Evolutionary conservation across 805 yeast species (phyloP), one percentile per base, ranked within the genome.

Genomic region (Pichia membranifaciens): DNA sequence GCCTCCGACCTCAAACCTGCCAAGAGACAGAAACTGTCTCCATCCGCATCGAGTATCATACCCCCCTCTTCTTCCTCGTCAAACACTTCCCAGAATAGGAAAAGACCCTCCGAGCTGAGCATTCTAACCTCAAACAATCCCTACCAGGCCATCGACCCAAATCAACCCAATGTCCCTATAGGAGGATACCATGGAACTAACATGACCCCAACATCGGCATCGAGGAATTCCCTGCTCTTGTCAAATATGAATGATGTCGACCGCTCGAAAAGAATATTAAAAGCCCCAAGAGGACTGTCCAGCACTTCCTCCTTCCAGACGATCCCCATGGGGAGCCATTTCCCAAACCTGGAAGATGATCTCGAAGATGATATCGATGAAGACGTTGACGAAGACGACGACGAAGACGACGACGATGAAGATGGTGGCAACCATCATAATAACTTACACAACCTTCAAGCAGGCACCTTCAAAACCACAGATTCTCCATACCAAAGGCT

Each of bases 1-100:
- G 45, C 45, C 22, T 38, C 53, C 13, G 49, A 44, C 28, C 29
- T 52, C 7, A 15, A 52, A 18, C 32, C 55, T 3, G 31, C 44
- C 13, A 47, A 47, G 25, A 39, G 35, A 12, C 50, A 47, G 28
- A 43, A 47, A 43, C n/a, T 36, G 12, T 6, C 28, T 12, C 37
- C 32, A 15, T 32, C 34, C 20, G 38, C 41, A 18, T 17, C 20
- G 15, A 23, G 15, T 23, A 28, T 29, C 20, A 18, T 16, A 16
- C 25, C 32, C 29, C 15, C 20, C 43, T 23, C 28, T 6, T 12
- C 20, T 9, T 17, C 20, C 15, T 34, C 37, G 8, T 6, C 20
- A 34, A 31, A 31, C 15, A 7, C 17, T 34, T 34, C 20, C 17
- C 37, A 34, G 37, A 6, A 25, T 25, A 25, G 29, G 29, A 25